Percentiles rank a stretch among this genome's conserved stretches.
Evolutionary conservation across 2,329 filamentous ascomycete genomes (phyloP).

Genomic region (Talaromyces sp.): DNA sequence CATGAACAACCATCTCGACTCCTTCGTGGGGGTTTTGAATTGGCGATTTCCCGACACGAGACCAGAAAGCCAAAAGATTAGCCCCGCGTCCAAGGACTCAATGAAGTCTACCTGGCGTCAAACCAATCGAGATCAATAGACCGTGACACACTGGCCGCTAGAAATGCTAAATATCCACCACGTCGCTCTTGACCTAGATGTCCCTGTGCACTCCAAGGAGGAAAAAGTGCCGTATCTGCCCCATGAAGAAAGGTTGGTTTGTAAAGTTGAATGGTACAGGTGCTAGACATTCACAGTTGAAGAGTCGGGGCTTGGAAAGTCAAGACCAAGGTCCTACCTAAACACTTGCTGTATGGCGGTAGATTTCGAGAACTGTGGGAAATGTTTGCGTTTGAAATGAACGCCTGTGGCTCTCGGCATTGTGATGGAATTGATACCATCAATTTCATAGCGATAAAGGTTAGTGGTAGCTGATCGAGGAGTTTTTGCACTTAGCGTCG

Average conservation of each 20-base stretch:
- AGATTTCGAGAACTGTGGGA: background rate
- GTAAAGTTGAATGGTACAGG: background rate
- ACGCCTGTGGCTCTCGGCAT: background rate
- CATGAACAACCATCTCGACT: background rate
- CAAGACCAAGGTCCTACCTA: background rate
- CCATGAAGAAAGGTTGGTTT: background rate
- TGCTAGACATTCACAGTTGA: background rate
- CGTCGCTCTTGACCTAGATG: constrained; percentile 26
- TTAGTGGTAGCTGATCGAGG: background rate
- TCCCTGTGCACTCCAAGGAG: constrained; percentile 41
- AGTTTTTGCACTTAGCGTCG: background rate
- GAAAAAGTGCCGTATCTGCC: constrained; percentile 43
- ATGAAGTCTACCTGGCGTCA: constrained; percentile 43
- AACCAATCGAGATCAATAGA: constrained; percentile 30
- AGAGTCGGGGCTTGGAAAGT: background rate
- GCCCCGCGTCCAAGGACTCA: constrained; percentile 32
- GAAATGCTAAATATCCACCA: constrained; percentile 32
- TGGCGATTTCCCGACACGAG: background rate
- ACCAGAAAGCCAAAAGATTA: background rate
- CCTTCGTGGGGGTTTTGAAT: background rate
- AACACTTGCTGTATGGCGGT: background rate
- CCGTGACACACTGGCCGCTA: constrained; percentile 30
- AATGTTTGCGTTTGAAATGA: background rate
- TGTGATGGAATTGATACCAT: background rate
- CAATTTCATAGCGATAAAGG: background rate